A percentile compares a stretch with the other conserved stretches of the same genome.
phyloP scores from a whole-genome alignment of 768 basidiomycete species.

The Boletellus emodensis region DNA sequence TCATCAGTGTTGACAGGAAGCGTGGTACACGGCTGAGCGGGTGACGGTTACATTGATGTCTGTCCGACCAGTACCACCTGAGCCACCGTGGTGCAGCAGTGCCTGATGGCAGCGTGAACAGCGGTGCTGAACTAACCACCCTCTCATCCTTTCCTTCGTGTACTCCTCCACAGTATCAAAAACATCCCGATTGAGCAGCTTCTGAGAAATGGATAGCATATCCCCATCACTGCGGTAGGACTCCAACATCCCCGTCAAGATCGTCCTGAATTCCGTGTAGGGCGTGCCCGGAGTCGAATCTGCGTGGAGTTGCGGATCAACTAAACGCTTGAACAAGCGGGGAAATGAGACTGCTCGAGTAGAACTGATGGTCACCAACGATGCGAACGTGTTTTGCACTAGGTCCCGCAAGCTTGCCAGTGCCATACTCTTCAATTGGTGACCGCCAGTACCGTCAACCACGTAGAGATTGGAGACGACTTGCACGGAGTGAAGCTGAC shows the following conservation, averaged over 20 bases:
- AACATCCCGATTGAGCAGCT: slow-evolving; percentile 76
- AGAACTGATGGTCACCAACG: slow-evolving; percentile 81
- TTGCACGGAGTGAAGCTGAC: slow-evolving; percentile 79
- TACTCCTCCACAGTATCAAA: slow-evolving; percentile 67
- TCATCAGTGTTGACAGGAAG: slow-evolving; percentile 34
- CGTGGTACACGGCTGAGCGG: slow-evolving; percentile 61
- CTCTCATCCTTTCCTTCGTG: slow-evolving; percentile 51
- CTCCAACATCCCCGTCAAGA: slow-evolving; percentile 93
- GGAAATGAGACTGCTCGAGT: slow-evolving; percentile 85
- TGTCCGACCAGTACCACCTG: slow-evolving; percentile 12
- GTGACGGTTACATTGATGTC: slow-evolving; percentile 42
- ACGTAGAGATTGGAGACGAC: slow-evolving; percentile 47
- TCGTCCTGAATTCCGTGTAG: slow-evolving; percentile 88
- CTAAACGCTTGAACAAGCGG: slow-evolving; percentile 85
- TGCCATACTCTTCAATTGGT: slow-evolving; percentile 18
- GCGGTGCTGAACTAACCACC: slow-evolving; percentile 52
- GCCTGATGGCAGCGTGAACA: slow-evolving; percentile 55
- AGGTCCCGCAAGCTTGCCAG: slow-evolving; percentile 61
- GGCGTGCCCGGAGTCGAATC: slow-evolving; percentile 54
- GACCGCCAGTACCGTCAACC: slow-evolving; percentile 19
- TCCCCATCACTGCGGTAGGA: slow-evolving; percentile 92
- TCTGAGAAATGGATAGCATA: slow-evolving; percentile 79
- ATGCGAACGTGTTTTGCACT: slow-evolving; percentile 79
- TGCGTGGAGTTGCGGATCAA: slow-evolving; percentile 60
- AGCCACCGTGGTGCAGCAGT: slow-evolving; percentile 30